Conservation (phyloP, 2,329 filamentous ascomycete species). For the Juglanconis oblonga region DNA sequence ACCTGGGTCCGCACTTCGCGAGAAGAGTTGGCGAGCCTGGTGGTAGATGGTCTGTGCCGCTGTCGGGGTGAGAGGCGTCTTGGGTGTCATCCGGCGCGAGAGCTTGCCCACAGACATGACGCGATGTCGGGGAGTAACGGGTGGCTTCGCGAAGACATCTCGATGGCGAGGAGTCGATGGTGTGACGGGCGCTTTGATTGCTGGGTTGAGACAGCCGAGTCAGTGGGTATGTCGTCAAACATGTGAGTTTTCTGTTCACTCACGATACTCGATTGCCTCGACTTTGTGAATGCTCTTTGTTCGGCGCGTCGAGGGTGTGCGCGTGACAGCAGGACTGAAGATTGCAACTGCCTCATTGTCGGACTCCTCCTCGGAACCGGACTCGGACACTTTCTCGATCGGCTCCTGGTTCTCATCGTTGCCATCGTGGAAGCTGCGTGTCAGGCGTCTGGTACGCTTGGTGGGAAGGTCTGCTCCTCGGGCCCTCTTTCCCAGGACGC, state of each 20-base stretch:
- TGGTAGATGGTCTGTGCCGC: conserved; percentile 77
- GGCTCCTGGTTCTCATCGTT: conserved; percentile 70
- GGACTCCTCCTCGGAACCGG: conserved; percentile 25
- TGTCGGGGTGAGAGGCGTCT: conserved; percentile 69
- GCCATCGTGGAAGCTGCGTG: conserved; percentile 37
- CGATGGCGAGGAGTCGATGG: conserved; percentile 75
- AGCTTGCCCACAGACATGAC: conserved; percentile 74
- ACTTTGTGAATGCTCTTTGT: conserved; percentile 12
- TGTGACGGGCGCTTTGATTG: conserved; percentile 52
- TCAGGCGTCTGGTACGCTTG: conserved; percentile 46
- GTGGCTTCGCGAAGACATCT: conserved; percentile 70
- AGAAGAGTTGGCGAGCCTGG: conserved; percentile 81
- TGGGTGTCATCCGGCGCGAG: conserved; percentile 74
- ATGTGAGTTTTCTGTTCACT: not conserved
- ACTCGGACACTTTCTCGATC: conserved; percentile 41
- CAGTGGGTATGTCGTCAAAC: conserved; percentile 15
- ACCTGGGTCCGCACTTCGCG: conserved; percentile 71
- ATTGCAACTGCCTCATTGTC: conserved; percentile 33
- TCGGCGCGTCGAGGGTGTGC: conserved; percentile 19
- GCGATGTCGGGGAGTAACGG: conserved; percentile 79
- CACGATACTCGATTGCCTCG: conserved; percentile 21
- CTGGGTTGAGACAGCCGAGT: conserved; percentile 10
- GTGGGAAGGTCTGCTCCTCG: conserved; percentile 29
- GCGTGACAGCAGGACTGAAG: conserved; percentile 22
- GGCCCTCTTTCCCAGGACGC: conserved; percentile 31